Percentiles rank a stretch among this genome's conserved stretches.
Conservation (phyloP, 306 rosid species). For the Quercus wislizeni region DNA sequence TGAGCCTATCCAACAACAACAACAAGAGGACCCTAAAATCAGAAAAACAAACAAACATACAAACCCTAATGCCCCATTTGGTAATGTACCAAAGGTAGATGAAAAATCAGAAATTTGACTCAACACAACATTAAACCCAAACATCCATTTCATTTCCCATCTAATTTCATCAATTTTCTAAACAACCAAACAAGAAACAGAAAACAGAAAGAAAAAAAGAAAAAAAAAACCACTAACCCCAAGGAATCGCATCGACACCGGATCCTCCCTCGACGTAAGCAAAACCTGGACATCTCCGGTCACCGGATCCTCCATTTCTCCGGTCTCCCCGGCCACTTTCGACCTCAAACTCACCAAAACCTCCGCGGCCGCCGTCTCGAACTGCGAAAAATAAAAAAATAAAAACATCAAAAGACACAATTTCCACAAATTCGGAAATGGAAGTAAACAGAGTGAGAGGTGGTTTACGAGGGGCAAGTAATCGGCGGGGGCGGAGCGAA, state of each 20-base stretch:
- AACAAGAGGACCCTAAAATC: neutral
- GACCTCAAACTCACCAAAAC: constrained; percentile 80
- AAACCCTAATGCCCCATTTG: neutral
- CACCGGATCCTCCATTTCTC: constrained; percentile 78
- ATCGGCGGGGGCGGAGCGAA: constrained; percentile 82
- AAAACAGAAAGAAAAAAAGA: neutral
- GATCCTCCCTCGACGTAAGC: constrained; percentile 84
- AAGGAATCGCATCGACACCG: constrained; percentile 69
- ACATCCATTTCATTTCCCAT: neutral
- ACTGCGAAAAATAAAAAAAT: constrained; percentile 33
- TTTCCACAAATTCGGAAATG: neutral
- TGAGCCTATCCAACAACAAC: constrained; percentile 57
- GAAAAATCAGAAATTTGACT: neutral
- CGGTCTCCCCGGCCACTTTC: constrained; percentile 79
- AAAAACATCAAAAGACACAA: neutral
- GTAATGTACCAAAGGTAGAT: too few relatives aligned
- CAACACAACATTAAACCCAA: neutral
- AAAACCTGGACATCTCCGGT: constrained; percentile 86
- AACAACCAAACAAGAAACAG: neutral
- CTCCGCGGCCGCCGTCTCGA: constrained; percentile 94
- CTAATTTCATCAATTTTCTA: neutral
- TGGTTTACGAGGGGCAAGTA: constrained; percentile 61
- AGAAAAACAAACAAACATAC: neutral
- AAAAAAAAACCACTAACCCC: constrained; percentile 54
- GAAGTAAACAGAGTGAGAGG: neutral